These are phyloP conservation scores for Elaeis guineensis DNA, from an alignment of 176 grass and related monocot genomes.

Conservation along the genomic window DNA sequence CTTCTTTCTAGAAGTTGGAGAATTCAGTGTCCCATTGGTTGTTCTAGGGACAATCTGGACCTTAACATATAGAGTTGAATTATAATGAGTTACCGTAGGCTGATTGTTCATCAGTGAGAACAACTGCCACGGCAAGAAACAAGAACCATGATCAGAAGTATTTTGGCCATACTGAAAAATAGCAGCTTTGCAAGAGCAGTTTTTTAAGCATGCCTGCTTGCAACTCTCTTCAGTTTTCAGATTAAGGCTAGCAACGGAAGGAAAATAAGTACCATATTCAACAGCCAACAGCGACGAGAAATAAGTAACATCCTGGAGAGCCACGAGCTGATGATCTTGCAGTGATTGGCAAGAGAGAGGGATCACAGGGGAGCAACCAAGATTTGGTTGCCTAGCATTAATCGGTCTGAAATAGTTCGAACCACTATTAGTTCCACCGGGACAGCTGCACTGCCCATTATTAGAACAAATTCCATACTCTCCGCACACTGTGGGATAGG, in stretches of 20 bases:
- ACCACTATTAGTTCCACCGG: constrained; percentile 4
- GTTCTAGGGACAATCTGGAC: constrained; percentile 32
- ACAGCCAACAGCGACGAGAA: too few species aligned
- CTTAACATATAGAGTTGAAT: constrained; percentile 73
- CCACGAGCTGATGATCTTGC: constrained; percentile 35
- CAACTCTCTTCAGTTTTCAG: constrained; percentile 51
- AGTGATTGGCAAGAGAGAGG: constrained; percentile 47
- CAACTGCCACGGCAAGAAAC: constrained; percentile 43
- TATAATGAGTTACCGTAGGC: constrained; percentile 30
- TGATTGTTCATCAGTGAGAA: constrained; percentile 59
- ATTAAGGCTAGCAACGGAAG: too few species aligned
- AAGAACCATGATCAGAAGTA: constrained; percentile 42
- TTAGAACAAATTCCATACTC: constrained; percentile 48
- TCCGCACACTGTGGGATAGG: constrained; percentile 52
- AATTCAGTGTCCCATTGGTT: too few species aligned
- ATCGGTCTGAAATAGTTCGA: constrained; percentile 14
- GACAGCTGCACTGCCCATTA: constrained; percentile 37
- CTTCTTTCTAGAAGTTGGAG: neutral
- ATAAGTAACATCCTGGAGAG: constrained; percentile 22
- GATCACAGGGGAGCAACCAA: constrained; percentile 28
- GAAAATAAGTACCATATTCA: too few species aligned
- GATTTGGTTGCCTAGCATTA: constrained; percentile 18
- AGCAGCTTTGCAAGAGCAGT: constrained; percentile 61
- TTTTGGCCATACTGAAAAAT: constrained; percentile 30
- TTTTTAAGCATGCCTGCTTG: constrained; percentile 56